Evolutionary conservation across 176 grass and related monocot genomes (phyloP), one percentile per base, ranked within the genome.

Genomic region (Hordeum marinum): DNA sequence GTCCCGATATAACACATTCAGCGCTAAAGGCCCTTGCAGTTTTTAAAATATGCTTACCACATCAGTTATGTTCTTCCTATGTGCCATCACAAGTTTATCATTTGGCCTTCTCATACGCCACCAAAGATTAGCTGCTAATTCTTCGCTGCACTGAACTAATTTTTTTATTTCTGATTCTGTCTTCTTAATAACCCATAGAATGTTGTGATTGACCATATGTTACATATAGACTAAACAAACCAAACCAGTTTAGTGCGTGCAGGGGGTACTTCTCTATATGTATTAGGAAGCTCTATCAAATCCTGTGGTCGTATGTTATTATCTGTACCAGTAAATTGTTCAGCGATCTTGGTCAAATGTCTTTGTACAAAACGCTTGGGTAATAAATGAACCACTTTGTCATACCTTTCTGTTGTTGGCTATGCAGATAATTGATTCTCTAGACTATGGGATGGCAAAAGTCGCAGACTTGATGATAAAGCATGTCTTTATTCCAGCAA

Each of bases 391-490:
- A 43, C 40, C 68, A 79, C 34, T 25, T 84, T 86, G 14, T 72
- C 24, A 72, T 60, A 67, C 43, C 2, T 18, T 86, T 66, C 11
- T 57, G 45, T 57, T 78, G 11, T 87, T 41, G 14, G 65, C 75
- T 83, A 65, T 79, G 78, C 89, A 98, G 96, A 84, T 90, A 79
- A 74, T 94, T 63, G 88, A 85, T 84, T 88, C 83, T 41, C 59
- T 98, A 76, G 93, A 90, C 43, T 95, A 98, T 95, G 96, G 96
- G 72, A 88, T 98, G 83, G 87, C 87, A 85, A 95, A 90, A 79
- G 70, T 95, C 46, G 89, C 91, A 87, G 91, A 98, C 72, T 79
- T 84, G 66, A 86, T 92, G 83, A 84, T 94, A 62, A 98, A 98
- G 84, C 78, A 94, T 87, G 65, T 94, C 32, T 69, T 98, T 21